phyloP scores from a whole-genome alignment of 2,329 filamentous ascomycete species.

The Colletotrichum camelliae region DNA sequence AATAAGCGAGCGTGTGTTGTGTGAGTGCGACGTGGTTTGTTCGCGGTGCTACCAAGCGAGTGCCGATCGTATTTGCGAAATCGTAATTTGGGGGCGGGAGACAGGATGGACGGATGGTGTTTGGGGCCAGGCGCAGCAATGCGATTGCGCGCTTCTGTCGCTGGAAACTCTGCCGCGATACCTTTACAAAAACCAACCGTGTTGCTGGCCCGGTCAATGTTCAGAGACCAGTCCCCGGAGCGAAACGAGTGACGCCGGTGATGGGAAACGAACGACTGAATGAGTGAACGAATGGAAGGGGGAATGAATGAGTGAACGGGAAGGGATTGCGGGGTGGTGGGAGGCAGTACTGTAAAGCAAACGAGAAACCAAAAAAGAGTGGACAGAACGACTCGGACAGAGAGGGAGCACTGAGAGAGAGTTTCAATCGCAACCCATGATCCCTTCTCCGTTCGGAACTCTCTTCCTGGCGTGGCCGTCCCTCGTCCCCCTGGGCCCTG shows the following conservation, averaged over 20 bases:
- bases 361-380: background rate
- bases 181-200: background rate
- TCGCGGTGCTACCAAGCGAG: background rate
- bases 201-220: background rate
- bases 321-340: background rate
- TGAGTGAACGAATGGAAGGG: background rate
- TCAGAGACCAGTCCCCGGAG: background rate
- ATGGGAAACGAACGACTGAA: background rate
- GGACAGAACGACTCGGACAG: background rate
- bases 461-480: background rate
- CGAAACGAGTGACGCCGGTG: slow-evolving; percentile 1
- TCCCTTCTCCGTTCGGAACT: background rate
- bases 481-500: background rate
- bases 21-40: background rate
- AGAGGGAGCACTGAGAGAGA: background rate
- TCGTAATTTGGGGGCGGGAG: background rate
- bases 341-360: background rate
- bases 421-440: slow-evolving; percentile 17
- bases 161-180: background rate
- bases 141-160: background rate
- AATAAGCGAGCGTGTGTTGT: background rate
- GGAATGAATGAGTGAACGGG: background rate
- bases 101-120: background rate
- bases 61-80: background rate
- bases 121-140: background rate